phyloP scores from a whole-genome alignment of 2,329 filamentous ascomycete genomes.

The Talaromyces sp. region DNA sequence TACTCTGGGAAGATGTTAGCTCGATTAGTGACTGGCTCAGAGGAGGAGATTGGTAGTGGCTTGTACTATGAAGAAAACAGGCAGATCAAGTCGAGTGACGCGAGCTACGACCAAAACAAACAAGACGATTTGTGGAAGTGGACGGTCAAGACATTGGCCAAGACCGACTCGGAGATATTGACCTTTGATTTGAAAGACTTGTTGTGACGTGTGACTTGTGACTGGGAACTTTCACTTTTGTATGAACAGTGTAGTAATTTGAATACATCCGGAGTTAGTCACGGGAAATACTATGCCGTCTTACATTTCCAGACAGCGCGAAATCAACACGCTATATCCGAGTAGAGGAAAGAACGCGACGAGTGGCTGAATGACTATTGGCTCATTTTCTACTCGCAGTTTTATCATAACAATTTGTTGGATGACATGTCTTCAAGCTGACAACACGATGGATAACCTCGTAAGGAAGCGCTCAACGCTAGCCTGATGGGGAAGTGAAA shows the following conservation, averaged over 20 bases:
- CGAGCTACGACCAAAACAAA: slow-evolving; percentile 42
- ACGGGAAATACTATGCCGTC: background rate
- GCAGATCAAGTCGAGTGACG: slow-evolving; percentile 41
- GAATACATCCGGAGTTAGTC: background rate
- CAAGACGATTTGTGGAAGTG: slow-evolving; percentile 51
- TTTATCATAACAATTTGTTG: background rate
- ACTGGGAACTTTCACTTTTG: background rate
- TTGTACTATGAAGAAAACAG: slow-evolving; percentile 46
- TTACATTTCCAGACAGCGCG: background rate
- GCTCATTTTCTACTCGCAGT: background rate
- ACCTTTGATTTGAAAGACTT: background rate
- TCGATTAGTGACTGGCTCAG: slow-evolving; percentile 36
- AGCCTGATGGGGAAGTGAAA: background rate
- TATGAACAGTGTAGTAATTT: background rate
- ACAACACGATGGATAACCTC: background rate
- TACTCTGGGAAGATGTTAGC: slow-evolving; percentile 44
- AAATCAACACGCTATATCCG: background rate
- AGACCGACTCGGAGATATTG: background rate
- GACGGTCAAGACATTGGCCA: slow-evolving; percentile 36
- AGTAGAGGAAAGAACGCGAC: no score
- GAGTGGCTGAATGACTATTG: background rate
- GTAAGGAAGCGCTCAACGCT: background rate
- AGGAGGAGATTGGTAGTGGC: slow-evolving; percentile 33
- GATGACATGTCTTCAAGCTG: background rate
- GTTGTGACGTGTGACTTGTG: background rate